Evolutionary conservation across 129 eudicot species (phyloP).

Genomic region (Ambrosia artemisiifolia): DNA sequence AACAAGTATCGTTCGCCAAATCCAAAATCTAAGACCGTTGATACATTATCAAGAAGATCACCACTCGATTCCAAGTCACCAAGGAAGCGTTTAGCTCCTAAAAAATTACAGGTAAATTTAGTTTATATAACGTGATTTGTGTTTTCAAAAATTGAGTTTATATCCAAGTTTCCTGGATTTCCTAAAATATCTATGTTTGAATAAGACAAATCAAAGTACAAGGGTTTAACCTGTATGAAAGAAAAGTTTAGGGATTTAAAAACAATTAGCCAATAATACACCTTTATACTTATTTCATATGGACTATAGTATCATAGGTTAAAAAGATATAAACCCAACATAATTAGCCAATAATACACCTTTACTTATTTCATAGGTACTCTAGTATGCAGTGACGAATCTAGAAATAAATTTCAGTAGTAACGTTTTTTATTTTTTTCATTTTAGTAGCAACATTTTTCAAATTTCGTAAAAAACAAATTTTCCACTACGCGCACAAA

Average conservation of each 20-base stretch:
- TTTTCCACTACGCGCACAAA: too few species aligned
- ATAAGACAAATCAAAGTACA: too few species aligned
- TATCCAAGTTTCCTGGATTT: neutral
- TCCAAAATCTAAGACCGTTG: conserved; percentile 34
- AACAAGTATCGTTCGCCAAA: conserved; percentile 41
- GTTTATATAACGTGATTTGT: neutral
- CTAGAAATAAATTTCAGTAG: too few species aligned
- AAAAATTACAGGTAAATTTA: conserved; percentile 49
- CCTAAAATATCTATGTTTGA: too few species aligned
- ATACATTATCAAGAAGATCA: conserved; percentile 40
- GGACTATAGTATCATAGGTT: neutral
- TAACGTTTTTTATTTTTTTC: too few species aligned
- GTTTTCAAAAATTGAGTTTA: neutral
- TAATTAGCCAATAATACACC: too few species aligned
- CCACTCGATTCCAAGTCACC: conserved; percentile 34
- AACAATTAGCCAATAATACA: neutral
- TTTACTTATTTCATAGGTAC: too few species aligned
- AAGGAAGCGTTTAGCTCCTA: conserved; percentile 50
- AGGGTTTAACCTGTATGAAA: neutral
- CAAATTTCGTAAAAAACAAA: too few species aligned
- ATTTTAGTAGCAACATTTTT: too few species aligned
- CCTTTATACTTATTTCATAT: too few species aligned
- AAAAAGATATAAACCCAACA: neutral
- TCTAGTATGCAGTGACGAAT: too few species aligned
- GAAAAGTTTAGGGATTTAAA: neutral